These are phyloP conservation scores for Aspergillus neoniger DNA, from an alignment of 2,329 filamentous ascomycete species.

Conservation along the genomic window DNA sequence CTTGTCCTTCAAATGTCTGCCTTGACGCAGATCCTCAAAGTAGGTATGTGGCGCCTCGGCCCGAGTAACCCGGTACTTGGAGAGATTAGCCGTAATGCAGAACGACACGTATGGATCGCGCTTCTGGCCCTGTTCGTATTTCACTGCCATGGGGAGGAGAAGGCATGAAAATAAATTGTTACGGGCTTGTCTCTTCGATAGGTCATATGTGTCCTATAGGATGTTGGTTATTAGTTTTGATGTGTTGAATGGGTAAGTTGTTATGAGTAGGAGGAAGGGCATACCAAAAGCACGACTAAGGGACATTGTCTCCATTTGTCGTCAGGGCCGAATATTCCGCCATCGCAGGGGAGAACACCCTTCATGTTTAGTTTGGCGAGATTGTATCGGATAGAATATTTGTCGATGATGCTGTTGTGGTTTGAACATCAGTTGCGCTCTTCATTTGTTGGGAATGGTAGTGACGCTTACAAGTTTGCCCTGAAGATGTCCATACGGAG, in stretches of 20 bases:
- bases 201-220: not conserved
- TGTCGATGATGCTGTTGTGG: not conserved
- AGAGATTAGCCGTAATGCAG: not conserved
- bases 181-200: not conserved
- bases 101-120: not conserved
- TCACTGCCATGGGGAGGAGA: not conserved
- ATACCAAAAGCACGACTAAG: not conserved
- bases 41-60: not conserved
- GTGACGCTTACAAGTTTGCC: not conserved
- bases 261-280: not conserved
- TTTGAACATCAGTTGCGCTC: not conserved
- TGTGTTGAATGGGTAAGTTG: not conserved
- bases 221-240: not conserved
- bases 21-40: not conserved
- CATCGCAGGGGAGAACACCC: not conserved
- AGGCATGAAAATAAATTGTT: not conserved
- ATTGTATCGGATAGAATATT: not conserved
- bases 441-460: not conserved
- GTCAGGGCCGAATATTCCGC: not conserved
- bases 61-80: not conserved
- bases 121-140: not conserved
- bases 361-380: not conserved
- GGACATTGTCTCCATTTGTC: not conserved
- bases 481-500: not conserved
- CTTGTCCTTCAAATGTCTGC: not conserved